These are phyloP conservation scores for Nannizziopsis barbatae DNA, from an alignment of 2,329 filamentous ascomycete species.

Conservation along the genomic window DNA sequence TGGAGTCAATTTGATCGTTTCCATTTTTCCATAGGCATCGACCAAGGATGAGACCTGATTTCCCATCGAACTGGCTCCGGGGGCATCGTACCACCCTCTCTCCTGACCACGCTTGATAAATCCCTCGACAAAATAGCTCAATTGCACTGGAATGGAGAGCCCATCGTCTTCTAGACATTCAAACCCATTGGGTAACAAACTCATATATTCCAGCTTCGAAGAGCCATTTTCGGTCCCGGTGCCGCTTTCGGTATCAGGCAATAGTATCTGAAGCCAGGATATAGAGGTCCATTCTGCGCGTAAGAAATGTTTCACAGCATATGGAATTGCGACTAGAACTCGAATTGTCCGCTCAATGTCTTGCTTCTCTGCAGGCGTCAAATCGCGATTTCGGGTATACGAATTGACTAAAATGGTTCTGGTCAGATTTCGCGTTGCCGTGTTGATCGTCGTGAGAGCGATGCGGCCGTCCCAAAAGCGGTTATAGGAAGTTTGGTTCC, in stretches of 20 bases:
- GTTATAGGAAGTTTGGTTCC: constrained; percentile 54
- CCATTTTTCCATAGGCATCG: constrained; percentile 52
- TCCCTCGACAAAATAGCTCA: constrained; percentile 49
- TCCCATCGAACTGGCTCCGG: constrained; percentile 48
- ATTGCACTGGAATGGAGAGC: constrained; percentile 48
- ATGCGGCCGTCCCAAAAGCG: constrained; percentile 53
- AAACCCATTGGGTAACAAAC: constrained; percentile 41
- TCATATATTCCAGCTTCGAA: constrained; percentile 40
- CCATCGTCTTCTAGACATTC: constrained; percentile 49
- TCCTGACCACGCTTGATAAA: constrained; percentile 49
- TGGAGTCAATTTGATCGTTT: constrained; percentile 54
- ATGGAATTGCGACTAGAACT: constrained; percentile 50
- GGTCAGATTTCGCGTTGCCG: constrained; percentile 49
- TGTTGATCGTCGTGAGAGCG: constrained; percentile 46
- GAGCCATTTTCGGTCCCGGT: constrained; percentile 22
- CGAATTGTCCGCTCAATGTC: constrained; percentile 51
- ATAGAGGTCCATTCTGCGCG: constrained; percentile 48
- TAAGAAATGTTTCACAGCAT: constrained; percentile 53
- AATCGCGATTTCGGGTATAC: constrained; percentile 25
- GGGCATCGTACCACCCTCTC: constrained; percentile 49
- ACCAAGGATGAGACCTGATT: constrained; percentile 47
- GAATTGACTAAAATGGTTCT: constrained; percentile 44
- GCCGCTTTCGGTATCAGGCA: neutral
- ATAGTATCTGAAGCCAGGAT: constrained; percentile 9
- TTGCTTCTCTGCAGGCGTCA: constrained; percentile 37